A percentile compares a stretch with the other conserved stretches of the same genome.
phyloP scores from a whole-genome alignment of 179 eudicot genomes.

The Vitellaria paradoxa region DNA sequence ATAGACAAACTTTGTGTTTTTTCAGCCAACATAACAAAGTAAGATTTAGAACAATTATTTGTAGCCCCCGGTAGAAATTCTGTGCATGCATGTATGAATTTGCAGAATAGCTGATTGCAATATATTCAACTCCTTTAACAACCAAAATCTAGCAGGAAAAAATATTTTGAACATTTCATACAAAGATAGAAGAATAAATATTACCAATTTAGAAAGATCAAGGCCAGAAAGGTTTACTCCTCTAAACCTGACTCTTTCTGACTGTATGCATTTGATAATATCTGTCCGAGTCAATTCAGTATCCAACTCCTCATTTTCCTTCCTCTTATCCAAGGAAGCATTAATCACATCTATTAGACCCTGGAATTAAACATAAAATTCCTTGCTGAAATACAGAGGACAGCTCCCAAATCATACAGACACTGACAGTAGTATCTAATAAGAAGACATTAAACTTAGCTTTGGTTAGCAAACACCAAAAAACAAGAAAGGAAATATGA shows the following conservation, averaged over 20 bases:
- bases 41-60: background rate
- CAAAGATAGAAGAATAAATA: background rate
- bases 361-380: constrained; percentile 30
- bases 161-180: constrained; percentile 6
- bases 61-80: background rate
- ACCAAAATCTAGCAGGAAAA: background rate
- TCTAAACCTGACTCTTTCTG: constrained; percentile 79
- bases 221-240: constrained; percentile 94
- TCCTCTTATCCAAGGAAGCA: constrained; percentile 54
- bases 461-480: background rate
- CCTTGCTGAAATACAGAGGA: background rate
- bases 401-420: background rate
- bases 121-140: background rate
- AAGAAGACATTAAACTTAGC: background rate
- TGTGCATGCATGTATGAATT: background rate
- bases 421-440: background rate
- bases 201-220: constrained; percentile 95
- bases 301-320: constrained; percentile 60
- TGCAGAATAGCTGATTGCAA: background rate
- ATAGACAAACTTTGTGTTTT: background rate
- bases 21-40: constrained; percentile 8
- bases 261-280: constrained; percentile 89
- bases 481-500: background rate
- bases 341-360: constrained; percentile 70
- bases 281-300: constrained; percentile 81